A percentile compares a stretch with the other conserved stretches of the same genome.
phyloP scores from a whole-genome alignment of 2,329 filamentous ascomycete species.

The Aspergillus alliaceus region DNA sequence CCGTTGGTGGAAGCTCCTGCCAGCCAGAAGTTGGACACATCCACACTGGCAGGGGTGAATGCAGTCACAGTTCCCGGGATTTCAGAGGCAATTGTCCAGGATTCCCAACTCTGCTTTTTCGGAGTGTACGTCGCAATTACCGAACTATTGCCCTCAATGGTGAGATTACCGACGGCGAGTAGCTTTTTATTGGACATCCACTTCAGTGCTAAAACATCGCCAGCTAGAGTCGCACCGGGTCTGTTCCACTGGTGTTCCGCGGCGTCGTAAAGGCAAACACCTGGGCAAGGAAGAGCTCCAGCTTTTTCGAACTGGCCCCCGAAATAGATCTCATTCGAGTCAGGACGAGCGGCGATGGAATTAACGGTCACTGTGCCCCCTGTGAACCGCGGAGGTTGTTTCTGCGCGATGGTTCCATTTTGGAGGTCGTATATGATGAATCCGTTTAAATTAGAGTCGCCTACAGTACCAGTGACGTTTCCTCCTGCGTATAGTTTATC shows the following conservation, averaged over 20 bases:
- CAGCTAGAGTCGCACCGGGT: conserved; percentile 70
- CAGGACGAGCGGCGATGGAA: conserved; percentile 70
- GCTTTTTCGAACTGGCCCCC: conserved; percentile 82
- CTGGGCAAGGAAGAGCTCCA: conserved; percentile 77
- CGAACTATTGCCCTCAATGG: conserved; percentile 62
- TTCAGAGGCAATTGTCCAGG: conserved; percentile 47
- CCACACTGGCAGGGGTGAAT: conserved; percentile 70
- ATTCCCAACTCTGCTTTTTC: conserved; percentile 63
- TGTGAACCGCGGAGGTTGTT: conserved; percentile 73
- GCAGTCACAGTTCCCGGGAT: conserved; percentile 80
- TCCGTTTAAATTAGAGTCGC: conserved; percentile 64
- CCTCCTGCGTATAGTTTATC: conserved; percentile 81
- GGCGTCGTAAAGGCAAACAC: conserved; percentile 77
- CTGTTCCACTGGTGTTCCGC: conserved; percentile 73
- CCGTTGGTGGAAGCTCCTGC: conserved; percentile 69
- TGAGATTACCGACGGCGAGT: conserved; percentile 75
- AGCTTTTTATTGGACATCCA: conserved; percentile 75
- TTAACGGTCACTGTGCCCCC: conserved; percentile 73
- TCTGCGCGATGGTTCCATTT: conserved; percentile 59
- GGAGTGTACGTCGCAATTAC: conserved; percentile 74
- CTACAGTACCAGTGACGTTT: conserved; percentile 67
- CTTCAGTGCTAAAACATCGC: conserved; percentile 68
- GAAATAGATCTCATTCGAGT: conserved; percentile 74
- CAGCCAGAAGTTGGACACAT: conserved; percentile 76
- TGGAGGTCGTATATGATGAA: conserved; percentile 77